Base-by-base conservation (phyloP, 495 filamentous ascomycete species). In the Achaetomiella virescens region DNA sequence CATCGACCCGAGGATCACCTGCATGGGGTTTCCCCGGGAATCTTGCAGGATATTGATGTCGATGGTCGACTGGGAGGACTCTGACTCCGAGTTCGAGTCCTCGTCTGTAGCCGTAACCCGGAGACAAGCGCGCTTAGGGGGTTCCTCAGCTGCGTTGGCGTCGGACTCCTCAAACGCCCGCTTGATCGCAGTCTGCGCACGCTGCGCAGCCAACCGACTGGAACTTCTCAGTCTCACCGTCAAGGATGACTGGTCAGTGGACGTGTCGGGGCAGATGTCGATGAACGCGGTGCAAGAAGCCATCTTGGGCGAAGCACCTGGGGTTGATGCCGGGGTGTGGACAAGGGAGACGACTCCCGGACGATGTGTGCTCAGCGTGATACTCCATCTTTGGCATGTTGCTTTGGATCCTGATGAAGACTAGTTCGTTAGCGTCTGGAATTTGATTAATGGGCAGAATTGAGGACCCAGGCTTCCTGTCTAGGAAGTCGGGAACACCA, bases 61-160 rank as follows among this genome's bases (percentile, higher is more conserved):
- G 4, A 1, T 17, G 1, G 20, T 17, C 0, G 27, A 18, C 18
- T 45, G 15, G 2, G 44, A 2, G n/a, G 9, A 40, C 7, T 41
- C 24, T 42, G 27, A 9, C 27, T n/a, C 35, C n/a, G 27, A 5
- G 27, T 31, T 9, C 5, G 27, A 9, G 27, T 33, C 12, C 17
- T 47, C 31, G 10, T 9, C 52, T 5, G 21, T n/a, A 10, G 45
- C 1, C 3, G 2, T 2, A 35, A 15, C 21, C 15, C 1, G 20
- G 10, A 14, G 22, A 38, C 42, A 48, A 52, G 21, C 14, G 14
- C 50, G 56, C 27, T 54, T 59, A 31, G 8, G 24, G n/a, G 55
- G n/a, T n/a, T 33, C 14, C 20, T 52, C 47, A 6, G 5, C 3
- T 29, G 11, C 14, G 24, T 7, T 31, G 3, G 11, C 12, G 6